These are phyloP conservation scores for Myriosclerotinia duriaeana DNA, from an alignment of 2,329 filamentous ascomycete genomes.

Conservation along the genomic window DNA sequence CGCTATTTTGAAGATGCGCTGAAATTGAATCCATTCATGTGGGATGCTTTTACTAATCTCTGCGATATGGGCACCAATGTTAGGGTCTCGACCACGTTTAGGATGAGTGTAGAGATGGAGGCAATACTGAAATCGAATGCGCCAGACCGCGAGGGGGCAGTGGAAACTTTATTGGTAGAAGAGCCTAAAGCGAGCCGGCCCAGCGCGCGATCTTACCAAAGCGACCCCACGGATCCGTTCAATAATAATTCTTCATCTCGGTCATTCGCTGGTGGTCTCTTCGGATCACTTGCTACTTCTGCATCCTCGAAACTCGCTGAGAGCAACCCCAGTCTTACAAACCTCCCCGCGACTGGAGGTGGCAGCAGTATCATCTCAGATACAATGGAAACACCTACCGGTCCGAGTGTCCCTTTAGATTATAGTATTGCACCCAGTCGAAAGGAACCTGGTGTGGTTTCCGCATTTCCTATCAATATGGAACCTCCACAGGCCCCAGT, in stretches of 20 bases:
- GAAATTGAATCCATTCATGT: constrained; percentile 92
- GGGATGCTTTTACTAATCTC: constrained; percentile 89
- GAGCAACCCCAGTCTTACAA: constrained; percentile 41
- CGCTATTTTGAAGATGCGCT: constrained; percentile 85
- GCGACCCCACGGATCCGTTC: constrained; percentile 40
- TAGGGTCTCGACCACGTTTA: constrained; percentile 83
- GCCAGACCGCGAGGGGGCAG: constrained; percentile 26
- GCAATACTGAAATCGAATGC: constrained; percentile 45
- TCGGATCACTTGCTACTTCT: constrained; percentile 34
- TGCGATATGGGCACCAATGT: constrained; percentile 85
- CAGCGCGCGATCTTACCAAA: constrained; percentile 30
- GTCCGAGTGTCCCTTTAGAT: constrained; percentile 47
- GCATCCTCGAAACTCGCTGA: constrained; percentile 41
- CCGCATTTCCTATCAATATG: constrained; percentile 34
- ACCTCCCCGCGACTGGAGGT: constrained; percentile 38
- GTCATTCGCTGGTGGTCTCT: constrained; percentile 38
- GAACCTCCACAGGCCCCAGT: constrained; percentile 51
- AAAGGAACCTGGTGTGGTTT: constrained; percentile 35
- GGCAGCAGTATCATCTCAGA: constrained; percentile 48
- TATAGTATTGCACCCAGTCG: constrained; percentile 34
- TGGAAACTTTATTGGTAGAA: neutral
- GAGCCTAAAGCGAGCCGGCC: constrained; percentile 22
- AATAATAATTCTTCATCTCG: constrained; percentile 37
- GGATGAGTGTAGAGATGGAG: constrained; percentile 64
- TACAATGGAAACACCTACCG: constrained; percentile 63